A percentile compares a stretch with the other conserved stretches of the same genome.
These are phyloP conservation scores for Hyaloscypha bicolor DNA, from an alignment of 495 filamentous ascomycete genomes.

Conservation along the genomic window DNA sequence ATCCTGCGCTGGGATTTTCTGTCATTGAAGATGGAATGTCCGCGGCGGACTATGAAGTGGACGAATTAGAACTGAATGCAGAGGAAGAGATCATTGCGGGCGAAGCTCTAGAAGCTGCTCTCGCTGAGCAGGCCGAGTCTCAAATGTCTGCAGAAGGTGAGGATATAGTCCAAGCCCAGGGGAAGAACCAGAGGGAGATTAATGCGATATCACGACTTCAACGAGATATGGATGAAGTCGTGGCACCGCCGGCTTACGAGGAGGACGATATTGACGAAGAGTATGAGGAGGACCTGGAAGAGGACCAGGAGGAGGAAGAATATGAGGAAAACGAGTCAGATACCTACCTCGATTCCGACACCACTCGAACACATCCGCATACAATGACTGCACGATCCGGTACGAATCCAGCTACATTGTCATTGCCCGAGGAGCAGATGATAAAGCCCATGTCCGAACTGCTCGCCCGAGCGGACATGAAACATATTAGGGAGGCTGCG, in stretches of 20 bases:
- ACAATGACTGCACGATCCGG: conserved; percentile 64
- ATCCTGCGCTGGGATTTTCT: conserved; percentile 29
- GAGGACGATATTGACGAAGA: conserved; percentile 42
- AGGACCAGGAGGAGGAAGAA: conserved; percentile 43
- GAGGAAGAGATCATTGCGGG: not conserved
- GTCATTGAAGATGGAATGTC: conserved; percentile 20
- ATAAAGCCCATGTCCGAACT: conserved; percentile 67
- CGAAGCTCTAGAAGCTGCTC: conserved; percentile 18
- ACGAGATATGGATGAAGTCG: conserved; percentile 53
- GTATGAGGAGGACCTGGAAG: conserved; percentile 37
- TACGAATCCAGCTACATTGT: conserved; percentile 70
- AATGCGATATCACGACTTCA: conserved; percentile 51
- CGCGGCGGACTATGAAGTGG: conserved; percentile 29
- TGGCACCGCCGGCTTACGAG: conserved; percentile 48
- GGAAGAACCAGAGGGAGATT: conserved; percentile 52
- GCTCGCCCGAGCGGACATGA: conserved; percentile 64
- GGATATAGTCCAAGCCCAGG: conserved; percentile 41
- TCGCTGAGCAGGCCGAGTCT: not conserved
- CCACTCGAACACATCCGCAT: conserved; percentile 62
- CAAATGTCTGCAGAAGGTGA: conserved; percentile 16
- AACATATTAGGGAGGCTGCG: conserved; percentile 72
- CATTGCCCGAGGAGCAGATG: conserved; percentile 65
- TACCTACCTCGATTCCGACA: conserved; percentile 36
- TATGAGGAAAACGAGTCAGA: conserved; percentile 42
- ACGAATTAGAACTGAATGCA: conserved; percentile 1